Percentiles rank a stretch among this genome's conserved stretches.
Conservation (phyloP, 768 basidiomycete species). For the Tulasnella sp. region DNA sequence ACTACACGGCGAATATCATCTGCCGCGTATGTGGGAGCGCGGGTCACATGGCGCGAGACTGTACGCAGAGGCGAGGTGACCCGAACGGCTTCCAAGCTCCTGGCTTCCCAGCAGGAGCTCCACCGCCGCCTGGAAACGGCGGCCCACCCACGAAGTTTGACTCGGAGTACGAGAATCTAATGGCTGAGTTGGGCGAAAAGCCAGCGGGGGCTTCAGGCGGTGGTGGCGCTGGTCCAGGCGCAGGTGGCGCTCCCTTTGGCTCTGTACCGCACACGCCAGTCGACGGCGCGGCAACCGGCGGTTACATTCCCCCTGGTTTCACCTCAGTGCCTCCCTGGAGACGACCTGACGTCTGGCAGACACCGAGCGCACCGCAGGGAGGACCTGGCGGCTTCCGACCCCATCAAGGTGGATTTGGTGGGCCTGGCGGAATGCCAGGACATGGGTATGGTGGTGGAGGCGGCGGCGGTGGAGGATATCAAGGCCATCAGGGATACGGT, state of each 20-base stretch:
- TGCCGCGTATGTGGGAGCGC: constrained; percentile 97
- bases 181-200: constrained; percentile 95
- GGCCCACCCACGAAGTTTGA: constrained; percentile 70
- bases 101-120: constrained; percentile 5
- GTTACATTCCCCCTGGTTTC: constrained; percentile 45
- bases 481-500: constrained; percentile 15
- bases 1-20: constrained; percentile 98
- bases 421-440: constrained; percentile 11
- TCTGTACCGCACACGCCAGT: constrained; percentile 24
- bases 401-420: constrained; percentile 34
- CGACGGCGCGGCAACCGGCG: constrained; percentile 29
- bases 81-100: constrained; percentile 38
- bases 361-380: constrained; percentile 29
- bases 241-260: constrained; percentile 32
- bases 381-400: constrained; percentile 55
- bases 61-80: constrained; percentile 76
- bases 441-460: constrained; percentile 8
- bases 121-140: constrained; percentile 23
- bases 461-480: constrained; percentile 34
- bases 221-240: constrained; percentile 27
- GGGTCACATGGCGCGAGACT: constrained; percentile 98
- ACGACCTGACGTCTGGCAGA: constrained; percentile 69
- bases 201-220: constrained; percentile 41
- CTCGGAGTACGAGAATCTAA: constrained; percentile 91
- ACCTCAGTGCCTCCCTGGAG: constrained; percentile 85